Conservation (phyloP, 2,329 filamentous ascomycete species). For the Lachnum nothofagi region DNA sequence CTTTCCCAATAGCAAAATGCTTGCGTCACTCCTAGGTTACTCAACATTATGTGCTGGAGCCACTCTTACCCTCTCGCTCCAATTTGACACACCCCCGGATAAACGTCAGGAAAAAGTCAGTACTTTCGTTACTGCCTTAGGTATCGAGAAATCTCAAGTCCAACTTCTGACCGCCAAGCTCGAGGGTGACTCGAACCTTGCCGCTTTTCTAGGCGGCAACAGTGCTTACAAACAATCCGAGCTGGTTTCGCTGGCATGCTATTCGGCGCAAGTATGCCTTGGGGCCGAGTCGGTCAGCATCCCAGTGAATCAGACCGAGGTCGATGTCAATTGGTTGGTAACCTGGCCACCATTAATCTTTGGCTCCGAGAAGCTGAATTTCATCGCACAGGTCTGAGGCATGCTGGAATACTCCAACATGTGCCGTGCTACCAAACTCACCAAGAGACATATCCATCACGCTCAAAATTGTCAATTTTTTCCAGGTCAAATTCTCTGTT, state of each 20-base stretch:
- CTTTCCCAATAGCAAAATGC: too few relatives aligned
- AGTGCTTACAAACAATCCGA: neutral
- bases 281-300: neutral
- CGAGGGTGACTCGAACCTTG: neutral
- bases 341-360: too few relatives aligned
- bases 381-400: neutral
- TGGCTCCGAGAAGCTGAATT: neutral
- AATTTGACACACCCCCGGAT: too few relatives aligned
- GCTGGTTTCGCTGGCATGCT: neutral
- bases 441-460: slow-evolving; percentile 29
- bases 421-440: slow-evolving; percentile 31
- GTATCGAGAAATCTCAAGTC: neutral
- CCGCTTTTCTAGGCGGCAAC: neutral
- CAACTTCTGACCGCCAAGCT: neutral
- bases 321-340: neutral
- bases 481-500: neutral
- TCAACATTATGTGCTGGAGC: too few relatives aligned
- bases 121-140: neutral
- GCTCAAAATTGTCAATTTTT: slow-evolving; percentile 2
- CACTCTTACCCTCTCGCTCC: too few relatives aligned
- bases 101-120: too few relatives aligned
- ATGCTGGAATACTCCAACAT: slow-evolving; percentile 17
- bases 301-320: neutral
- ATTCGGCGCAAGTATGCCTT: neutral
- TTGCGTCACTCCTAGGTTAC: too few relatives aligned